phyloP scores from a whole-genome alignment of 208 protist genomes.

The Cochliopodium minus region DNA sequence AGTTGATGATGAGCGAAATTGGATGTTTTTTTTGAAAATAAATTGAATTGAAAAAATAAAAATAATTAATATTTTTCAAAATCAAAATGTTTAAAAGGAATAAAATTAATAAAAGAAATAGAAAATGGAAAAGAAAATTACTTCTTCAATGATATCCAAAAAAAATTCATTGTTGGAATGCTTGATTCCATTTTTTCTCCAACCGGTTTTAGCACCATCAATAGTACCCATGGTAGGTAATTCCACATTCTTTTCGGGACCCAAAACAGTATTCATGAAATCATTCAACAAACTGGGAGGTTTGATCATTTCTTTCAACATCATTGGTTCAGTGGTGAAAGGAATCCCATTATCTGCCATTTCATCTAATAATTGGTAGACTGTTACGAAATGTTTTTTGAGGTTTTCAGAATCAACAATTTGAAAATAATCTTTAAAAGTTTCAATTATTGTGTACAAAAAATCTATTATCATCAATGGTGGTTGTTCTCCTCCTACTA shows the following conservation, averaged over 20 bases:
- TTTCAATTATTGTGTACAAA: conserved; percentile 37
- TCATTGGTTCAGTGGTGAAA: conserved; percentile 52
- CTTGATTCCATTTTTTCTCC: conserved; percentile 45
- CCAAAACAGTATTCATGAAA: conserved; percentile 15
- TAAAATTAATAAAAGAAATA: neutral
- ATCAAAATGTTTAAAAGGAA: neutral
- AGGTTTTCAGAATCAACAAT: conserved; percentile 50
- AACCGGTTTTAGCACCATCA: conserved; percentile 15
- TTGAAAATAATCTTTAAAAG: conserved; percentile 49
- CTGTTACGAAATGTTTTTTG: conserved; percentile 61
- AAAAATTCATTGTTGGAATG: conserved; percentile 65
- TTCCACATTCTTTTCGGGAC: neutral
- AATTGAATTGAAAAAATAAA: too few species aligned
- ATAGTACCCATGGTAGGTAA: conserved; percentile 8
- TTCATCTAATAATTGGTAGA: conserved; percentile 69
- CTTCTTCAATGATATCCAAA: conserved; percentile 62
- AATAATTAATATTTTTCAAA: neutral
- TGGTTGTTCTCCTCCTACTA: conserved; percentile 34
- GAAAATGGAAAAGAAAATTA: conserved; percentile 53
- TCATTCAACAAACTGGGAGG: conserved; percentile 23
- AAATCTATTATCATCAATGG: conserved; percentile 52
- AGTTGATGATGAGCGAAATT: too few species aligned
- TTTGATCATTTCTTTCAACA: conserved; percentile 59
- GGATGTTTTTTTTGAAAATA: too few species aligned
- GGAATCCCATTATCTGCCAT: conserved; percentile 70